Percentiles rank a stretch among this genome's conserved stretches.
phyloP scores from a whole-genome alignment of 1,284 basidiomycete species.

The Boletellus deceptivus region DNA sequence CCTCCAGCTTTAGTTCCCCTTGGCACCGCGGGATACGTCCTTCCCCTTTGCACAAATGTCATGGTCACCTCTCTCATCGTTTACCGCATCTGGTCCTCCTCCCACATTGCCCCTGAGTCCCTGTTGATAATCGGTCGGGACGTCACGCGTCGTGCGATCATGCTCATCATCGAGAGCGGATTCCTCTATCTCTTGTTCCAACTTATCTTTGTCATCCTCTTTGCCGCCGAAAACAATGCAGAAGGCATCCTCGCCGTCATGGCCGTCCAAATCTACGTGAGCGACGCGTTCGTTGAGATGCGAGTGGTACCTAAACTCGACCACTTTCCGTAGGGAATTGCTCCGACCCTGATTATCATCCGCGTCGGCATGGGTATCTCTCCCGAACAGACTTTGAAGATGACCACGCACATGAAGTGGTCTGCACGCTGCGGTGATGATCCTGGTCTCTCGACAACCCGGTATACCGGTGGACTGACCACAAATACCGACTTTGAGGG shows the following conservation, averaged over 20 bases:
- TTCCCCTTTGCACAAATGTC: constrained; percentile 41
- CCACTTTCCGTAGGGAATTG: constrained; percentile 25
- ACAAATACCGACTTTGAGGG: constrained; percentile 20
- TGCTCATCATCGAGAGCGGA: constrained; percentile 42
- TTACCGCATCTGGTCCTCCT: constrained; percentile 35
- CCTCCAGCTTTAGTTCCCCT: constrained; percentile 32
- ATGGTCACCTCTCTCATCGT: constrained; percentile 41
- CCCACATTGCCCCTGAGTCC: constrained; percentile 12
- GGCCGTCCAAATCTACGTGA: constrained; percentile 42
- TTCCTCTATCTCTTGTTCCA: constrained; percentile 40
- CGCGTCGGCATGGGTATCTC: constrained; percentile 33
- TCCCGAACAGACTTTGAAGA: constrained; percentile 22
- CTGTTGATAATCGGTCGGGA: constrained; percentile 10
- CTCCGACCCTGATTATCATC: constrained; percentile 34
- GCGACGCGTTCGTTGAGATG: background rate
- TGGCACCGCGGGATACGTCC: constrained; percentile 31
- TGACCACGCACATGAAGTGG: constrained; percentile 27
- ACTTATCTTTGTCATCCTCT: constrained; percentile 40
- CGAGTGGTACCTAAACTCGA: background rate
- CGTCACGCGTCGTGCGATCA: constrained; percentile 24
- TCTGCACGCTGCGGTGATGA: constrained; percentile 9
- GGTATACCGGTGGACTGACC: constrained; percentile 20
- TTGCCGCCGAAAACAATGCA: constrained; percentile 35
- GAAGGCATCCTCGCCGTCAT: constrained; percentile 36
- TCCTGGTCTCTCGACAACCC: constrained; percentile 13